Evolutionary conservation across 441 rosid species (phyloP).

Genomic region (Euphorbia neoarborescens): DNA sequence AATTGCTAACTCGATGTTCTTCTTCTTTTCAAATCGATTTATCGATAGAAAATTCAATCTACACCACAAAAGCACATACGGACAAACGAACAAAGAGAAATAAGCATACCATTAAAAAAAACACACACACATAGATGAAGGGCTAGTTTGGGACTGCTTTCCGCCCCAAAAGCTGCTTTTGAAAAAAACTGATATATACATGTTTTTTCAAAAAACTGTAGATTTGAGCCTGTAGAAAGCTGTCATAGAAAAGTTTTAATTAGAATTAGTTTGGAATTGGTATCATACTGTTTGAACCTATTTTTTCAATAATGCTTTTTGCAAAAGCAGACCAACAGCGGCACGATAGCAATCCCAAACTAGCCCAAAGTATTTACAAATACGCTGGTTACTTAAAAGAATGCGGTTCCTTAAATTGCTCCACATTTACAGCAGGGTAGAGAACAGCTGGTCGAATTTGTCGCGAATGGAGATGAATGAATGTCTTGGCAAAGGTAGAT

Average conservation of each 20-base stretch:
- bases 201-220: too few relatives aligned
- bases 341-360: too few relatives aligned
- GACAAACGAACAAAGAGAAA: neutral
- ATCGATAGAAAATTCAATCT: constrained; percentile 79
- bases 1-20: constrained; percentile 68
- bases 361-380: too few relatives aligned
- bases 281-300: too few relatives aligned
- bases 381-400: constrained; percentile 44
- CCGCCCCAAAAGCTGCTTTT: too few relatives aligned
- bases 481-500: constrained; percentile 71
- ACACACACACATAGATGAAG: constrained; percentile 13
- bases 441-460: constrained; percentile 74
- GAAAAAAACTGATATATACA: too few relatives aligned
- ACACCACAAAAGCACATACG: constrained; percentile 18
- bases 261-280: too few relatives aligned
- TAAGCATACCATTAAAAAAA: constrained; percentile 6
- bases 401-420: constrained; percentile 56
- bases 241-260: too few relatives aligned
- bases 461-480: constrained; percentile 58
- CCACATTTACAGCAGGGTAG: constrained; percentile 73
- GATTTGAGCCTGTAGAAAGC: too few relatives aligned
- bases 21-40: constrained; percentile 77
- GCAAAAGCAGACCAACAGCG: too few relatives aligned
- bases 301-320: too few relatives aligned
- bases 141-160: too few relatives aligned